phyloP scores from a whole-genome alignment of 73 alveolate species.

The Paraurostyla sp. region DNA sequence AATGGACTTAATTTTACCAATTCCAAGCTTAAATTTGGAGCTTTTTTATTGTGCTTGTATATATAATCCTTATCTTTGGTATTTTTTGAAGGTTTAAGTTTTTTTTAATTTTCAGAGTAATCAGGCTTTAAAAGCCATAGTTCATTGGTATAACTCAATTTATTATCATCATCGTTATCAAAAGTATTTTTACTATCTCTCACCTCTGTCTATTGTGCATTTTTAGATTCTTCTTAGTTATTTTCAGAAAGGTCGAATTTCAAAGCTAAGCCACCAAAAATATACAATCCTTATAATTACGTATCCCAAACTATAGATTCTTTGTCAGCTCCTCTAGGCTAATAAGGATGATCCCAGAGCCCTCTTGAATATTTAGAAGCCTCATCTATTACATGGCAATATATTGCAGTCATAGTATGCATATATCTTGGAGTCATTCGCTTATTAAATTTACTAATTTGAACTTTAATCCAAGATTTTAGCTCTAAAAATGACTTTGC shows the following conservation, averaged over 20 bases:
- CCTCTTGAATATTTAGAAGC: background rate
- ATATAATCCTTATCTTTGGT: background rate
- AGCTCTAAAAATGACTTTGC: background rate
- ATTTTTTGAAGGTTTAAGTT: background rate
- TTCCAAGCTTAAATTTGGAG: conserved; percentile 32
- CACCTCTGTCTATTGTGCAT: background rate
- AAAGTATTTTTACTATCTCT: background rate
- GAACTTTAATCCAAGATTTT: conserved; percentile 21
- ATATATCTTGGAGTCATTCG: conserved; percentile 22
- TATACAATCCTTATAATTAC: background rate
- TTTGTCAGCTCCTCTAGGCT: conserved; percentile 23
- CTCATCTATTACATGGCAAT: background rate
- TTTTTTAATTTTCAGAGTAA: background rate
- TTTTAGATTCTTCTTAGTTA: background rate
- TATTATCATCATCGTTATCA: too few species aligned
- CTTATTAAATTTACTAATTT: background rate
- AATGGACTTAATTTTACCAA: background rate
- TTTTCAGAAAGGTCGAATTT: background rate
- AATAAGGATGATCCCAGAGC: conserved; percentile 9
- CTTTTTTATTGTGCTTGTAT: background rate
- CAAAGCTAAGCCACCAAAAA: conserved; percentile 49
- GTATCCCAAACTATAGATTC: background rate
- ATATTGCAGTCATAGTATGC: conserved; percentile 57
- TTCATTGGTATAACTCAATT: conserved; percentile 9
- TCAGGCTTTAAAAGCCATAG: conserved; percentile 16